Evolutionary conservation across 306 rosid genomes (phyloP).

Genomic region (Trichosanthes truncata): DNA sequence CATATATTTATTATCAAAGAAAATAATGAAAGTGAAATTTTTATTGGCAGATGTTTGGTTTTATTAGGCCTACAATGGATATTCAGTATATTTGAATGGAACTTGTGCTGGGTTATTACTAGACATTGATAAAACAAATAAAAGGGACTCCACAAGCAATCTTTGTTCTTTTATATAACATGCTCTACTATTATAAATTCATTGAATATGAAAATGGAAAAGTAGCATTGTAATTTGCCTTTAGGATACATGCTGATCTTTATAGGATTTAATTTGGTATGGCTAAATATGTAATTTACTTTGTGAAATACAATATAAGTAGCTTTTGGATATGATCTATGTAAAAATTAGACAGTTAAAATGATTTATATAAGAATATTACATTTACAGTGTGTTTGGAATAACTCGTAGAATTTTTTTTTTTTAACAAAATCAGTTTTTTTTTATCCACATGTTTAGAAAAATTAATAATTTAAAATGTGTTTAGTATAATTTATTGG

Average conservation of each 20-base stretch:
- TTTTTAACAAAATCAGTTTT: no score
- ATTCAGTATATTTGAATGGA: background rate
- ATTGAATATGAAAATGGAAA: background rate
- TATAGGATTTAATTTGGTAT: background rate
- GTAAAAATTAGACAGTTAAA: no score
- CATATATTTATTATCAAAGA: background rate
- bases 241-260: background rate
- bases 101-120: background rate
- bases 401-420: no score
- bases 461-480: no score
- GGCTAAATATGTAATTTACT: background rate
- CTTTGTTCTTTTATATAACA: background rate
- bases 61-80: background rate
- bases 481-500: no score
- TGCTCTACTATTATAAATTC: background rate
- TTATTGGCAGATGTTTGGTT: background rate
- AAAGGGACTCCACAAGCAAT: background rate
- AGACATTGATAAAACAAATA: background rate
- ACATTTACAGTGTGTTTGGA: no score
- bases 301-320: no score
- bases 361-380: no score
- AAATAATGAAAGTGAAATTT: background rate
- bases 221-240: background rate
- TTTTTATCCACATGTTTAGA: no score
- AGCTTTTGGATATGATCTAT: no score